Percentiles rank a stretch among this genome's conserved stretches.
Evolutionary conservation across 306 rosid species (phyloP).

Genomic region (Dalbergia cultrata): DNA sequence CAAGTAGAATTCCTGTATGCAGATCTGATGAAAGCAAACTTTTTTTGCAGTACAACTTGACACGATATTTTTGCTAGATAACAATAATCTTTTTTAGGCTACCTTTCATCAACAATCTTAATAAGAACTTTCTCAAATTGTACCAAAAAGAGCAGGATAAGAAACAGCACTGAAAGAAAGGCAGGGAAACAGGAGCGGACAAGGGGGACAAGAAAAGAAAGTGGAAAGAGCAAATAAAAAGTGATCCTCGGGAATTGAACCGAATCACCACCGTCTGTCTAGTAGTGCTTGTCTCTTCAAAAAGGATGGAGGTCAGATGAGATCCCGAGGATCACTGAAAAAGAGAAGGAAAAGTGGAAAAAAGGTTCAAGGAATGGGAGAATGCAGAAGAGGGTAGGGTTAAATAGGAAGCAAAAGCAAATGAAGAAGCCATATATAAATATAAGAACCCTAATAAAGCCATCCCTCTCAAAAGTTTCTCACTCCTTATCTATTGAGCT

Average conservation of each 20-base stretch:
- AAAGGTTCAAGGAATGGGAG: conserved; percentile 60
- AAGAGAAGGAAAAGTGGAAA: conserved; percentile 15
- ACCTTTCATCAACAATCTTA: conserved; percentile 37
- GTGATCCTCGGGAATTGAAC: conserved; percentile 72
- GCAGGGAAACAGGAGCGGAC: conserved; percentile 27
- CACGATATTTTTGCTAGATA: neutral
- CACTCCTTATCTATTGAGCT: conserved; percentile 68
- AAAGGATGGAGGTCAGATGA: conserved; percentile 49
- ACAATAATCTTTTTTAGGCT: conserved; percentile 4
- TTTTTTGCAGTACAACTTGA: conserved; percentile 41
- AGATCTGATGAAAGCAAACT: conserved; percentile 64
- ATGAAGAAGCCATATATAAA: conserved; percentile 40
- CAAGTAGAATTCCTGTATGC: conserved; percentile 29
- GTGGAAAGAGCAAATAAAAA: conserved; percentile 24
- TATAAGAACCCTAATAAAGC: conserved; percentile 58
- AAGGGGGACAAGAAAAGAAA: conserved; percentile 38
- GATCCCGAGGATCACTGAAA: conserved; percentile 68
- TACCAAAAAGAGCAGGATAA: conserved; percentile 41
- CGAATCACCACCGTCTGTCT: conserved; percentile 38
- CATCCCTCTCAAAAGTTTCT: conserved; percentile 55
- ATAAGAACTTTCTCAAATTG: conserved; percentile 21
- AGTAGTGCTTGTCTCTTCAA: conserved; percentile 27
- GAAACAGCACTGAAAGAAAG: conserved; percentile 23
- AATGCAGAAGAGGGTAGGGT: conserved; percentile 56
- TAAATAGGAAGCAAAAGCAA: conserved; percentile 61